Percentiles rank a stretch among this genome's conserved stretches.
Conservation (phyloP, 805 yeast genomes). For the Kodamaea hsintzibuensis region DNA sequence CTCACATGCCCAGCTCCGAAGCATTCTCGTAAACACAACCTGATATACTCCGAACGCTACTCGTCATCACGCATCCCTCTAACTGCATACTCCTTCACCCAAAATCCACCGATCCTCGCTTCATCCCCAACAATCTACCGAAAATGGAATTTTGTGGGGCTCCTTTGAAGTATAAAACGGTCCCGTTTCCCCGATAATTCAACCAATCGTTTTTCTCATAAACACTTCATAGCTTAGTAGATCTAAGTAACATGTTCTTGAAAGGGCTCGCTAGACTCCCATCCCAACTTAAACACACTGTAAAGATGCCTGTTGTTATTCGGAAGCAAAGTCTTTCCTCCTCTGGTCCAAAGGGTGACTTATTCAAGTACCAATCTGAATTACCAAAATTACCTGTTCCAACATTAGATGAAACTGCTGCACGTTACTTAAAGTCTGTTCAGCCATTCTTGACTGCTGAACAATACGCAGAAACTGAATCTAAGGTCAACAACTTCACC, state of each 20-base stretch:
- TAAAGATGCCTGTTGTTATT: constrained; percentile 10
- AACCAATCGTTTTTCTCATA: background rate
- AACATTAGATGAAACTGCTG: constrained; percentile 65
- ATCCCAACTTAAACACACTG: background rate
- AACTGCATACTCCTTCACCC: background rate
- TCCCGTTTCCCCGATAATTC: background rate
- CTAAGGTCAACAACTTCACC: constrained; percentile 65
- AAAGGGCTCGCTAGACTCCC: constrained; percentile 3
- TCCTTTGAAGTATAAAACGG: background rate
- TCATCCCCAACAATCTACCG: too few species aligned
- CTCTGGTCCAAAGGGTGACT: constrained; percentile 54
- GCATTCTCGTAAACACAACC: background rate
- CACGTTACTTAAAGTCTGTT: constrained; percentile 68
- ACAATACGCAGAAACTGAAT: constrained; percentile 52
- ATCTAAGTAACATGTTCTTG: constrained; percentile 6
- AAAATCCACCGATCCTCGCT: background rate
- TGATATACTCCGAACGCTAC: background rate
- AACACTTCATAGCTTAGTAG: background rate
- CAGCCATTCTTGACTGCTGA: constrained; percentile 61
- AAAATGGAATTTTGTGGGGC: background rate
- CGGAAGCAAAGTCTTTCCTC: constrained; percentile 19
- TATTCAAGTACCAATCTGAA: constrained; percentile 68
- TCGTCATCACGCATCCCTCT: background rate
- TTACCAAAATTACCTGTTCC: constrained; percentile 92
- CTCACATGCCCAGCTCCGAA: too few species aligned